Percentiles rank a stretch among this genome's conserved stretches.
phyloP scores from a whole-genome alignment of 139 green algal species.

The Yamagishiella unicocca region DNA sequence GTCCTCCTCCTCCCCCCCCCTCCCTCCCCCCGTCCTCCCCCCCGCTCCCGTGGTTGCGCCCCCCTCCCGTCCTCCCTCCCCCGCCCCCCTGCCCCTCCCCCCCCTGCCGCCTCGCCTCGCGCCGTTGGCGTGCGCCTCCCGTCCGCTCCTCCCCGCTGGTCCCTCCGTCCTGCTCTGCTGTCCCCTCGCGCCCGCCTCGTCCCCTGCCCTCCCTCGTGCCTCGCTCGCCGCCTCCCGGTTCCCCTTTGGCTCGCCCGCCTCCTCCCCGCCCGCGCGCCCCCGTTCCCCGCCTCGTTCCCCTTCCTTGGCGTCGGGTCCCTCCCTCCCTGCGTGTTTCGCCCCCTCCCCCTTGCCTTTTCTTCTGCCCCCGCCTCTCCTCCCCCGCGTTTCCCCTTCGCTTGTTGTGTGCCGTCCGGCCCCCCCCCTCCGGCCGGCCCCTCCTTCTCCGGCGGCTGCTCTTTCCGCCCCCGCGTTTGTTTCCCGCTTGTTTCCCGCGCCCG shows the following conservation, averaged over 20 bases:
- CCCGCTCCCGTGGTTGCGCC: neutral
- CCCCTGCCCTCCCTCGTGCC: neutral
- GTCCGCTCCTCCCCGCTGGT: slow-evolving; percentile 20
- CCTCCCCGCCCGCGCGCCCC: neutral
- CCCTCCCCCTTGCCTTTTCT: neutral
- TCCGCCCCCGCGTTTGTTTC: too few relatives aligned
- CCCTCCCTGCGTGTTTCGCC: neutral
- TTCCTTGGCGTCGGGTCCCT: neutral
- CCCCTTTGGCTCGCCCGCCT: neutral
- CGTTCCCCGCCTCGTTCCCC: neutral
- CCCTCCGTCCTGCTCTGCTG: neutral
- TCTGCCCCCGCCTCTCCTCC: neutral
- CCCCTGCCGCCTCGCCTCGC: slow-evolving; percentile 35
- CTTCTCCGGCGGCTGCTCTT: too few relatives aligned
- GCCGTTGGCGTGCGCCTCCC: slow-evolving; percentile 75
- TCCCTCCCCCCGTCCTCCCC: neutral
- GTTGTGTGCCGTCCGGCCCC: too few relatives aligned
- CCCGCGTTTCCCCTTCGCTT: too few relatives aligned
- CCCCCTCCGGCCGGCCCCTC: too few relatives aligned
- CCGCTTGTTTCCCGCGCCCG: too few relatives aligned
- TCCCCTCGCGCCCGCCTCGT: neutral
- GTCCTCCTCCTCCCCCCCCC: neutral
- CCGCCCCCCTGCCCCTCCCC: neutral
- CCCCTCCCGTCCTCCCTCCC: neutral
- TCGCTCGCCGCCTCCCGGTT: neutral